Evolutionary conservation across 116 monocot genomes (phyloP), one percentile per base, ranked within the genome.

Genomic region (Cymodocea nodosa): DNA sequence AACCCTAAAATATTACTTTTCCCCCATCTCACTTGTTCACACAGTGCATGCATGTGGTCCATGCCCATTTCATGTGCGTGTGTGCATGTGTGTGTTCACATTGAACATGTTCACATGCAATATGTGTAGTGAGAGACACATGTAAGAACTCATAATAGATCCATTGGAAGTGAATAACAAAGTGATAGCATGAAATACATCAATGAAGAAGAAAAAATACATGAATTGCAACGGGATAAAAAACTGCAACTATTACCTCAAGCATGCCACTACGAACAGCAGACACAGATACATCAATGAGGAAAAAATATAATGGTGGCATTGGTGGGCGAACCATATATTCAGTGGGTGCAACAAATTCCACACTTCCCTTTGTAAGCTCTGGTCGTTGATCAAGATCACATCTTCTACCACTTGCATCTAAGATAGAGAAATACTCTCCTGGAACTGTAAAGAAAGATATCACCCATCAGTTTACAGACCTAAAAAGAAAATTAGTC

Each of bases 241-340:
- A 18, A 25, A 66, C 53, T 23, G 62, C 7, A 16, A 14, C 20
- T 13, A 30, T 74, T 91, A 98, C 98, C 92, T 98, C 91, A 70
- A 98, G 84, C 75, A 92, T 66, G 56, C 98, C 98, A 69, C 68
- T 75, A 34, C 56, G 79, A 69, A 83, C 92, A 59, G 98, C 82
- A 63, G 84, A 69, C 34, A 79, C 60, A 62, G 98, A 98, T 30
- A 98, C 98, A 64, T 98, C 98, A 53, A 98, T 92, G 61, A 98
- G 76, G 63, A 98, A 98, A 84, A 98, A 98, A 66, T 92, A 98
- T 35, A 81, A 37, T 52, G 98, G 92, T 22, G 98, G 98, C 92
- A 98, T 98, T 58, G 98, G 98, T 49, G 89, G 92, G 53, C 98
- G 85, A 67, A 92, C 82, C 98, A 98, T 98, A 71, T 98, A 98